Evolutionary conservation across 1,284 basidiomycete genomes (phyloP), one percentile per base, ranked within the genome.

Genomic region (Cutaneotrichosporon sp.): DNA sequence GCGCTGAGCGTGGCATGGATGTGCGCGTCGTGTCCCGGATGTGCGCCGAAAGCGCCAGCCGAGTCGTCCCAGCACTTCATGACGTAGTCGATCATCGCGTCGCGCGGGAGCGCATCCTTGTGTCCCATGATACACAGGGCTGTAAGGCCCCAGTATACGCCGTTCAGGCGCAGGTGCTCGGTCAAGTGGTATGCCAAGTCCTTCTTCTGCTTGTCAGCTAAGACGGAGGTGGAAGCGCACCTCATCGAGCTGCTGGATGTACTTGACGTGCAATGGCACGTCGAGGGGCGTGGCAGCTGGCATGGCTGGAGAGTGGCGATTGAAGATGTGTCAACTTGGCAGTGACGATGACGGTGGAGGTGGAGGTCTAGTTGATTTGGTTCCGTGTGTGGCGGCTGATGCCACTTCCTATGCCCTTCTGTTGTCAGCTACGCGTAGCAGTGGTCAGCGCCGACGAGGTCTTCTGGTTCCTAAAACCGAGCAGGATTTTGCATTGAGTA

Each of bases 131-230:
- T 84, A 57, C 86, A 89, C 4, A 97, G 82, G 0, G 96, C 92
- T 0, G 90, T 92, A 31, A 96, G 83, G 11, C 92, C 96, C 96
- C 96, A 99, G 80, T 98, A 99, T 18, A 98, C 85, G 10, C 94
- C 96, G 78, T 98, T 99, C 81, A 98, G 84, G 10, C 96, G 91
- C 9, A 99, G 85, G 80, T 99, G 96, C 9, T 93, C 86, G 0
- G 95, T 97, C 52, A 96, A 84, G 79, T 98, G 92, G 82, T 97
- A 99, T 0, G 87, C 84, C n/a, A 96, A 84, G 70, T 93, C 91
- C 68, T 89, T 88, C 78, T 86, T 89, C 91, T 93, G 76, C 30
- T 13, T 14, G 63, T 64, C 40, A 67, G 65, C 26, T 34, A 18
- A 22, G 18, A 14, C 38, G 50, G 49, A 16, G 46, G 34, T 16